These are phyloP conservation scores for Diacronema lutheri DNA, from an alignment of 78 protist species.

Conservation along the genomic window DNA sequence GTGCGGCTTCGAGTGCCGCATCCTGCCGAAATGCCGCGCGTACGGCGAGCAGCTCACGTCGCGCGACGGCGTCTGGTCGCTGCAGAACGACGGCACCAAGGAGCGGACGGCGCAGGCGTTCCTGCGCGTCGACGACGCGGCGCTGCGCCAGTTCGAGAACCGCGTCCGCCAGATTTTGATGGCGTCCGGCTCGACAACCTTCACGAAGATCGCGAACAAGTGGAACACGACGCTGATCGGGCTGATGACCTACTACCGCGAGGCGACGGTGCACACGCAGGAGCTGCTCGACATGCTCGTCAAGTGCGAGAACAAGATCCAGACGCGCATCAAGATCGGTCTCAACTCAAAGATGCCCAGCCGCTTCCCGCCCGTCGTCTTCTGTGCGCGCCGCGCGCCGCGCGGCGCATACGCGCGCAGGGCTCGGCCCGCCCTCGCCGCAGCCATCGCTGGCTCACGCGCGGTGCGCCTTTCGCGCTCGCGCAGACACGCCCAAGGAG, in stretches of 20 bases:
- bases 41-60: constrained; percentile 60
- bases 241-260: constrained; percentile 97
- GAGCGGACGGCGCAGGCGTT: constrained; percentile 97
- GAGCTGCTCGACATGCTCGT: constrained; percentile 98
- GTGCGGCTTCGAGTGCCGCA: constrained; percentile 96
- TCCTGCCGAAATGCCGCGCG: constrained; percentile 91
- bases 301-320: constrained; percentile 99
- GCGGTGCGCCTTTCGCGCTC: no score
- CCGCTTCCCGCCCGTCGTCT: constrained; percentile 99
- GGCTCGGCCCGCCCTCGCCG: neutral
- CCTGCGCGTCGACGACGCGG: constrained; percentile 87
- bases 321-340: constrained; percentile 99
- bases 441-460: no score
- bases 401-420: neutral
- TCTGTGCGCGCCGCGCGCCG: constrained; percentile 82
- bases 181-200: constrained; percentile 98
- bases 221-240: constrained; percentile 99
- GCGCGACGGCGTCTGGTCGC: constrained; percentile 96
- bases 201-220: constrained; percentile 96
- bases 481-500: constrained; percentile 96
- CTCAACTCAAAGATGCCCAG: constrained; percentile 99
- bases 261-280: constrained; percentile 77
- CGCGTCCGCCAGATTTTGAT: constrained; percentile 94
- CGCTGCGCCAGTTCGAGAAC: constrained; percentile 87
- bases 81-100: constrained; percentile 93